Evolutionary conservation across 441 rosid species (phyloP).

Genomic region (Gossypium lobatum): DNA sequence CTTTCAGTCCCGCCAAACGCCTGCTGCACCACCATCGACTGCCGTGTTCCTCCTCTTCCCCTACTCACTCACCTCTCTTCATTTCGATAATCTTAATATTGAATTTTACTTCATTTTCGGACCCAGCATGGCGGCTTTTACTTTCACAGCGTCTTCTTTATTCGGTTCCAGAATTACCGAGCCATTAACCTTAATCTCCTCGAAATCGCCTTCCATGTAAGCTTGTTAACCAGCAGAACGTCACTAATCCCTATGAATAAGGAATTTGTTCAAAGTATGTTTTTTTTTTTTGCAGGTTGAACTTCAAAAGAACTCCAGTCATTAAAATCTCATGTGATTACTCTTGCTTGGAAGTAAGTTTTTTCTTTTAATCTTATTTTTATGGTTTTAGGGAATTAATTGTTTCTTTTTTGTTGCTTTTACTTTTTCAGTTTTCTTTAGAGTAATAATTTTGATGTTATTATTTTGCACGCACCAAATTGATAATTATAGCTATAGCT

Average conservation of each 20-base stretch:
- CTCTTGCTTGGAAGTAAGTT: constrained; percentile 64
- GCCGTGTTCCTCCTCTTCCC: background rate
- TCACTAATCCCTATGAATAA: background rate
- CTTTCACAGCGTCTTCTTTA: constrained; percentile 19
- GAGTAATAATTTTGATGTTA: background rate
- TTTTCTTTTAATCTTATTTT: background rate
- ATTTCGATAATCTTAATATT: background rate
- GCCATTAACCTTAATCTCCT: constrained; percentile 2
- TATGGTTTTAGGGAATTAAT: background rate
- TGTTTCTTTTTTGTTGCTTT: background rate
- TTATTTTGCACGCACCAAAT: background rate
- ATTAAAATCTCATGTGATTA: constrained; percentile 38
- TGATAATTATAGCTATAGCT: background rate
- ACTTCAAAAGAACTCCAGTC: constrained; percentile 17
- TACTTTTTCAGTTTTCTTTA: background rate
- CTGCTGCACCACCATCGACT: background rate
- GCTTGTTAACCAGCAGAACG: background rate
- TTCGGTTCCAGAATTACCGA: constrained; percentile 3
- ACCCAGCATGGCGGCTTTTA: constrained; percentile 21
- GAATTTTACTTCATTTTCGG: background rate
- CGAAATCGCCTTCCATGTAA: constrained; percentile 22
- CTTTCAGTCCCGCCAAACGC: background rate
- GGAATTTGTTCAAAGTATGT: background rate
- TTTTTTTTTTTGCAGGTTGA: constrained; percentile 21
- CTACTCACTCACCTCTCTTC: background rate